A percentile compares a stretch with the other conserved stretches of the same genome.
Evolutionary conservation across 306 rosid genomes (phyloP).

Genomic region (Prunus armeniaca): DNA sequence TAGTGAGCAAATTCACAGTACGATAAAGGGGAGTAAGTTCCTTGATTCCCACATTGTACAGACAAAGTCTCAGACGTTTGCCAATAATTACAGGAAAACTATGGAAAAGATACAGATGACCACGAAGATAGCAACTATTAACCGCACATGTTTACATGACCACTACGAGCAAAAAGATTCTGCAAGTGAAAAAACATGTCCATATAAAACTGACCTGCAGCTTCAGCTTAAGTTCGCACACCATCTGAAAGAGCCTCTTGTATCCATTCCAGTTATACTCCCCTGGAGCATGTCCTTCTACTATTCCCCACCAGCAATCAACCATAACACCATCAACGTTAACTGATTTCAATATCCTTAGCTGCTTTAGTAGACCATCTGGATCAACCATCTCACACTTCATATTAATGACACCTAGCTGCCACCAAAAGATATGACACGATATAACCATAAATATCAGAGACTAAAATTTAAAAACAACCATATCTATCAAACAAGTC

Average conservation of each 20-base stretch:
- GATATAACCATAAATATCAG: slow-evolving; percentile 6
- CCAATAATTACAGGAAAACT: not conserved
- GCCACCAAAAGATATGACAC: slow-evolving; percentile 30
- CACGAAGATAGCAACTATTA: not conserved
- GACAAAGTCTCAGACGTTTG: not conserved
- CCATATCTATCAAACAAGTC: not conserved
- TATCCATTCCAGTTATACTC: slow-evolving; percentile 99
- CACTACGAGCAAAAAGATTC: not conserved
- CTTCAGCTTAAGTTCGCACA: slow-evolving; percentile 77
- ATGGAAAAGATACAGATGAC: not conserved
- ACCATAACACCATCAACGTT: slow-evolving; percentile 85
- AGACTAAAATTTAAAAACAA: not conserved
- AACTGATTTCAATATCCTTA: slow-evolving; percentile 75
- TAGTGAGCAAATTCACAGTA: not conserved
- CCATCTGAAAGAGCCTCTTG: slow-evolving; percentile 89
- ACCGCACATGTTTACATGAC: not conserved
- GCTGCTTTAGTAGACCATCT: slow-evolving; percentile 81
- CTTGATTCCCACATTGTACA: not conserved
- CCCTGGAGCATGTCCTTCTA: slow-evolving; percentile 89
- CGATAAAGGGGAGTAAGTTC: not conserved
- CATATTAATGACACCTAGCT: slow-evolving; percentile 89
- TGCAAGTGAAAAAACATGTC: not conserved
- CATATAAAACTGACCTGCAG: slow-evolving; percentile 62
- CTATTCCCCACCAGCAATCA: slow-evolving; percentile 99
- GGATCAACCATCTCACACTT: slow-evolving; percentile 95